These are phyloP conservation scores for Boletus tomentosulus DNA, from an alignment of 768 basidiomycete species.

Conservation along the genomic window DNA sequence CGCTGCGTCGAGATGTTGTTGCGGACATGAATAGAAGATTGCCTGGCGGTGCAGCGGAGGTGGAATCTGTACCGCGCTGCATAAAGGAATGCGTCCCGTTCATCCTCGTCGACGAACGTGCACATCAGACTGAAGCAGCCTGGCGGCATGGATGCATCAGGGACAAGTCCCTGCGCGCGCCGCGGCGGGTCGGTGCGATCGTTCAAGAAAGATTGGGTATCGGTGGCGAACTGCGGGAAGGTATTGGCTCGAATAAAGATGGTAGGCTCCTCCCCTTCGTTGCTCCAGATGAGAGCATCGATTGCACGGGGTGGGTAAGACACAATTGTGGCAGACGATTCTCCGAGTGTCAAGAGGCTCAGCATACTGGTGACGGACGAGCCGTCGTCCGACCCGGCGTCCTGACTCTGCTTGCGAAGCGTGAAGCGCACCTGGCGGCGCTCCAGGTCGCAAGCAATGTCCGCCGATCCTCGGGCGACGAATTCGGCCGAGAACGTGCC, in stretches of 20 bases:
- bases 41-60: slow-evolving; percentile 5
- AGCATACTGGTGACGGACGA: background rate
- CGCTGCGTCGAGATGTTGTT: slow-evolving; percentile 8
- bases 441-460: slow-evolving; percentile 37
- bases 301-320: slow-evolving; percentile 22
- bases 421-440: slow-evolving; percentile 30
- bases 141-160: slow-evolving; percentile 22
- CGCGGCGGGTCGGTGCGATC: slow-evolving; percentile 3
- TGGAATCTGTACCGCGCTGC: slow-evolving; percentile 21
- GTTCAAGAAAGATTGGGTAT: background rate
- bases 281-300: slow-evolving; percentile 17
- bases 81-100: slow-evolving; percentile 29
- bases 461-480: slow-evolving; percentile 20
- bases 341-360: background rate
- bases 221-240: slow-evolving; percentile 28
- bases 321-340: slow-evolving; percentile 6
- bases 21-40: slow-evolving; percentile 14
- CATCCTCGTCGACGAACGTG: slow-evolving; percentile 23
- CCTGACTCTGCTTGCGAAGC: slow-evolving; percentile 23
- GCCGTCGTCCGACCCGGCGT: slow-evolving; percentile 2
- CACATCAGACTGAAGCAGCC: slow-evolving; percentile 29
- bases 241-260: slow-evolving; percentile 32
- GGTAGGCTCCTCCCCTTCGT: slow-evolving; percentile 5
- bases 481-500: slow-evolving; percentile 34
- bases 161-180: slow-evolving; percentile 27